Conservation (phyloP, 2,329 filamentous ascomycete species). For the Trichoderma sp. region DNA sequence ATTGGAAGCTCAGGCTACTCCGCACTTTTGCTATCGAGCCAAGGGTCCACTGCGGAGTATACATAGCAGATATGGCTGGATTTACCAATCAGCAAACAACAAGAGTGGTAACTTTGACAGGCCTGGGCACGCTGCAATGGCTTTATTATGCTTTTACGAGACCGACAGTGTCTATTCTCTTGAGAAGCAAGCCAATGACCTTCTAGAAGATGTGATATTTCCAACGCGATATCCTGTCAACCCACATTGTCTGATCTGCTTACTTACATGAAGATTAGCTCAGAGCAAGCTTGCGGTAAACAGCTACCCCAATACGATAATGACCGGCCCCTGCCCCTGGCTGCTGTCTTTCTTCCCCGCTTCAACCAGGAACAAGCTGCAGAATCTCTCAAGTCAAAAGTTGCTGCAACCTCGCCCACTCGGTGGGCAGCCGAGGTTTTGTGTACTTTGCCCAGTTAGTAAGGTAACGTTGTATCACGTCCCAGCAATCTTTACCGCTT, state of each 20-base stretch:
- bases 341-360: slow-evolving; percentile 10
- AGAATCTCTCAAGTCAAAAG: not conserved
- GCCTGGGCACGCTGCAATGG: not conserved
- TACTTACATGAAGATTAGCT: not conserved
- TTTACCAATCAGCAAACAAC: not conserved
- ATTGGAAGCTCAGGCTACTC: slow-evolving; percentile 5
- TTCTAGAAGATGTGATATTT: not conserved
- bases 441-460: slow-evolving; percentile 11
- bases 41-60: not conserved
- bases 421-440: not conserved
- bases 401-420: not conserved
- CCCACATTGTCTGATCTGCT: slow-evolving; percentile 1
- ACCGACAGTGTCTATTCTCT: not conserved
- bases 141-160: not conserved
- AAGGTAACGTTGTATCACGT: slow-evolving; percentile 24
- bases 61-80: not conserved
- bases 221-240: not conserved
- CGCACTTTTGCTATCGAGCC: slow-evolving; percentile 7
- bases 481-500: not conserved
- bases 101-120: not conserved
- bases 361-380: slow-evolving; percentile 16
- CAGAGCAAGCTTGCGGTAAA: slow-evolving; percentile 3
- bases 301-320: not conserved
- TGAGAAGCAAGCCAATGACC: not conserved
- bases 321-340: not conserved